Evolutionary conservation across 169 alveolate species (phyloP).

Genomic region (Cardiosporidium cionae): DNA sequence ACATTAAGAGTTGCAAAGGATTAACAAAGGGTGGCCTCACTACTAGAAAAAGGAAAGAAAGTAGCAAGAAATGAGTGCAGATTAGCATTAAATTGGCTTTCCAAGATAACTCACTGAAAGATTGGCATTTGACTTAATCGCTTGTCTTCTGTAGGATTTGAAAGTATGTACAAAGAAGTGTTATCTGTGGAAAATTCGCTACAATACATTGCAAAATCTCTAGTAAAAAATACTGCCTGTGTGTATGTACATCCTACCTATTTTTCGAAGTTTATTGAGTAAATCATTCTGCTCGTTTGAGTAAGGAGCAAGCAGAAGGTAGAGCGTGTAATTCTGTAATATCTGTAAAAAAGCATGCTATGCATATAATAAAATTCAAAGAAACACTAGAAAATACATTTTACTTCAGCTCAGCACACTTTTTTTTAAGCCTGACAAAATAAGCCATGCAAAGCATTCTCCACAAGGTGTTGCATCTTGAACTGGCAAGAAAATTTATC

Average conservation of each 20-base stretch:
- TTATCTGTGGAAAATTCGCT: background rate
- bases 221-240: background rate
- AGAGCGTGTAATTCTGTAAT: conserved; percentile 19
- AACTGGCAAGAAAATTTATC: background rate
- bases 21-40: background rate
- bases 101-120: background rate
- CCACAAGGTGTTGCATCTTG: background rate
- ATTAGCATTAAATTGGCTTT: background rate
- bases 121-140: background rate
- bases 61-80: too few relatives aligned
- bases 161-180: background rate
- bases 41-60: too few relatives aligned
- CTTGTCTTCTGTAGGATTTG: background rate
- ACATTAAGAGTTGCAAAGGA: background rate
- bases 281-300: conserved; percentile 10
- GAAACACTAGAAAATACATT: background rate
- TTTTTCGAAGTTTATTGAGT: background rate
- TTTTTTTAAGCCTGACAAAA: background rate
- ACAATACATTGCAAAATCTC: background rate
- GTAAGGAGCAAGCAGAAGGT: conserved; percentile 28
- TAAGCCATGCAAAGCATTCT: background rate
- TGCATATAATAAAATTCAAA: background rate
- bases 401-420: background rate
- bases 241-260: background rate
- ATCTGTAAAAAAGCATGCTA: background rate